phyloP scores from a whole-genome alignment of 176 grass and related monocot genomes.

The Rhynchospora tenuis region DNA sequence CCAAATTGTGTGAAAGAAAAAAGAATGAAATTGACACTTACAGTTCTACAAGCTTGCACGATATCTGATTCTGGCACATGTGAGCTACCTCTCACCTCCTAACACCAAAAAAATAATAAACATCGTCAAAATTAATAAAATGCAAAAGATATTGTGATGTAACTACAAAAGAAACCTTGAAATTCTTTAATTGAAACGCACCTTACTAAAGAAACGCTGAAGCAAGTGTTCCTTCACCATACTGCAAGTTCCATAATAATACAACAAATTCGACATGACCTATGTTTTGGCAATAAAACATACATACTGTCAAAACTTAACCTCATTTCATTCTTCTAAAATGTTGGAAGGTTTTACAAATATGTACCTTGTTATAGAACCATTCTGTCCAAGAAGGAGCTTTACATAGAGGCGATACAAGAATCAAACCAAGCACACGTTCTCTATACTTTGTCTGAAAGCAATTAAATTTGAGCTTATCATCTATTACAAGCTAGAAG shows the following conservation, averaged over 20 bases:
- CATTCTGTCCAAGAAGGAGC: slow-evolving; percentile 87
- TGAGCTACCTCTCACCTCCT: slow-evolving; percentile 87
- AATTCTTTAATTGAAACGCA: slow-evolving; percentile 27
- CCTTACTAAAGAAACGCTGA: slow-evolving; percentile 98
- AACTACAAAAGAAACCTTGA: background rate
- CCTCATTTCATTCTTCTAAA: background rate
- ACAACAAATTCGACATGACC: slow-evolving; percentile 91
- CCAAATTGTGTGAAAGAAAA: slow-evolving; percentile 1
- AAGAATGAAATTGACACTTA: slow-evolving; percentile 40
- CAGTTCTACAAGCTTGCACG: slow-evolving; percentile 88
- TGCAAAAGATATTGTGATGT: background rate
- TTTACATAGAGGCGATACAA: slow-evolving; percentile 92
- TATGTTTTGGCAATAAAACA: slow-evolving; percentile 21
- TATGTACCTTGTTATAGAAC: slow-evolving; percentile 88
- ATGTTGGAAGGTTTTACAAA: background rate
- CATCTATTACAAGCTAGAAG: background rate
- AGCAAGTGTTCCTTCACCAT: slow-evolving; percentile 84
- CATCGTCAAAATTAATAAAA: slow-evolving; percentile 17
- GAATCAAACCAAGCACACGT: slow-evolving; percentile 79
- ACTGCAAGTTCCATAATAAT: slow-evolving; percentile 95
- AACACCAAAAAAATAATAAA: slow-evolving; percentile 26
- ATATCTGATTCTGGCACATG: slow-evolving; percentile 91
- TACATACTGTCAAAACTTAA: background rate
- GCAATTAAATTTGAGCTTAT: slow-evolving; percentile 14
- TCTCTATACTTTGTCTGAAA: slow-evolving; percentile 92